phyloP scores from a whole-genome alignment of 345 rosid genomes.

The Gossypium rotundifolium region DNA sequence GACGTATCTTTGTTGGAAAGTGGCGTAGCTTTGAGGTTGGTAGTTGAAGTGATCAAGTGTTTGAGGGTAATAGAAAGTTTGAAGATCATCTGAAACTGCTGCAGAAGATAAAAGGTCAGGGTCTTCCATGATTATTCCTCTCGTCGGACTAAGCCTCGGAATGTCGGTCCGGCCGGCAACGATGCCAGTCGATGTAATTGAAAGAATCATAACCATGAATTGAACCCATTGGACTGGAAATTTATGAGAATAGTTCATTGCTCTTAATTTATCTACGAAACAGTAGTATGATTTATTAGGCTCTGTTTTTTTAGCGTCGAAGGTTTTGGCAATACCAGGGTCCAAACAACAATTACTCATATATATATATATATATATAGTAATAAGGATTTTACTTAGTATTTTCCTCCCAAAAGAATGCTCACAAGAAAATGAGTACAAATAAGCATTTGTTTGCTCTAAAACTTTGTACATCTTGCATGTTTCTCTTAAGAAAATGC shows the following conservation, averaged over 20 bases:
- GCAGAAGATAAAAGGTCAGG: neutral
- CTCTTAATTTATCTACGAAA: neutral
- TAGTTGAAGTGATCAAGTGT: slow-evolving; percentile 50
- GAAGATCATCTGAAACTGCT: slow-evolving; percentile 10
- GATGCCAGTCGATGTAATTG: neutral
- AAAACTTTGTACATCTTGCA: too few species aligned
- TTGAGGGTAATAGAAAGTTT: slow-evolving; percentile 34
- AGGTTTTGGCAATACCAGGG: neutral
- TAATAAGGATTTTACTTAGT: neutral
- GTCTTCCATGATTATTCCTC: slow-evolving; percentile 8
- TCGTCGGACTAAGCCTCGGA: slow-evolving; percentile 33
- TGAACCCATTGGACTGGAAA: neutral
- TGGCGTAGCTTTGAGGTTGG: slow-evolving; percentile 32
- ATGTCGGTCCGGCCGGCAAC: neutral
- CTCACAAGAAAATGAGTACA: neutral
- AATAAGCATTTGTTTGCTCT: neutral
- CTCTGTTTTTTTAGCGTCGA: neutral
- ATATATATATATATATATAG: neutral
- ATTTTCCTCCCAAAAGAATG: too few species aligned
- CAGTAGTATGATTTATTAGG: neutral
- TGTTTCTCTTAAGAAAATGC: too few species aligned
- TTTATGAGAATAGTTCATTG: neutral
- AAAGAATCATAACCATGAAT: neutral
- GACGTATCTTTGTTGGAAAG: slow-evolving; percentile 33
- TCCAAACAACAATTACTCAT: neutral